Evolutionary conservation across 805 yeast genomes (phyloP).

Genomic region (Priceomyces haplophilus): DNA sequence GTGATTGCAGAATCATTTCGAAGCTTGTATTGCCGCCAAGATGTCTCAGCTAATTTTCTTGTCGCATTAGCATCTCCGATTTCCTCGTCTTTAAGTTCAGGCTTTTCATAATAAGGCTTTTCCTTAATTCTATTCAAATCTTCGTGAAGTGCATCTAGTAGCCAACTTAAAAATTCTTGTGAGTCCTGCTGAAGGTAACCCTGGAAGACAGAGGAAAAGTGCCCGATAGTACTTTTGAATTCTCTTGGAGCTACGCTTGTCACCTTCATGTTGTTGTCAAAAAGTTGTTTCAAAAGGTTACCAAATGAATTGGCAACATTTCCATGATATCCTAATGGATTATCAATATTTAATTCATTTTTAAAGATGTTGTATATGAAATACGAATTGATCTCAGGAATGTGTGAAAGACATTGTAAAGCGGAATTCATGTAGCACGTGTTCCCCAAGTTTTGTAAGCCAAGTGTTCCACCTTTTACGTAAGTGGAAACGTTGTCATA

Average conservation of each 20-base stretch:
- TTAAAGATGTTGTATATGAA: constrained; percentile 61
- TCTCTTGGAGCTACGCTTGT: constrained; percentile 58
- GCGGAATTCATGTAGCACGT: constrained; percentile 96
- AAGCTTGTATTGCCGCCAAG: constrained; percentile 76
- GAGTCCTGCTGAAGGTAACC: constrained; percentile 90
- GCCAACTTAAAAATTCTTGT: constrained; percentile 85
- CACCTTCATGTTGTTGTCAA: constrained; percentile 23
- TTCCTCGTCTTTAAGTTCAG: constrained; percentile 68
- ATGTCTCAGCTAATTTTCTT: constrained; percentile 59
- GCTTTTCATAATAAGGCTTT: constrained; percentile 87
- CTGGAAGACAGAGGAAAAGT: constrained; percentile 71
- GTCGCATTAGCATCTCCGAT: constrained; percentile 53
- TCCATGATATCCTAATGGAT: constrained; percentile 86
- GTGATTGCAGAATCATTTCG: constrained; percentile 83
- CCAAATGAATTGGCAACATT: constrained; percentile 78
- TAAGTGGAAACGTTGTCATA: constrained; percentile 13
- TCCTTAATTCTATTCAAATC: constrained; percentile 79
- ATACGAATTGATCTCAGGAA: constrained; percentile 78
- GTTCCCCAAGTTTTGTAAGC: constrained; percentile 72
- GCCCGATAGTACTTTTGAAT: constrained; percentile 76
- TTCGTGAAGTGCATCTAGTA: constrained; percentile 87
- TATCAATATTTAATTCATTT: constrained; percentile 65
- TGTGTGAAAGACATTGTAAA: constrained; percentile 80
- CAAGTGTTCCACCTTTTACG: constrained; percentile 49
- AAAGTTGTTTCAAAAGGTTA: constrained; percentile 57